Base-by-base conservation (phyloP, 2,329 filamentous ascomycete species). In the Penicillium expansum region DNA sequence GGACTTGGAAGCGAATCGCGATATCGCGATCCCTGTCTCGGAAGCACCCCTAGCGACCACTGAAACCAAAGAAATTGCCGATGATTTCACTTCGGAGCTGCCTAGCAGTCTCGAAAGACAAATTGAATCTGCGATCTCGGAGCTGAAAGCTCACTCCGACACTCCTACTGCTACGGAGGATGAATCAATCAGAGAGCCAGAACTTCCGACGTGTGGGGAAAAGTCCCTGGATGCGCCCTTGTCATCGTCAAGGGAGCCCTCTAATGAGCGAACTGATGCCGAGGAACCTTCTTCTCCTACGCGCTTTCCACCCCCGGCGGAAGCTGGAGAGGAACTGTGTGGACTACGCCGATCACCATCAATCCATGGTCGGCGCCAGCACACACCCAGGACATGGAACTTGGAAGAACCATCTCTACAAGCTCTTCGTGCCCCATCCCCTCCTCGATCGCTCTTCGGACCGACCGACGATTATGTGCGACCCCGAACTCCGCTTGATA, bases 21-120 rank as follows among this genome's bases (percentile, higher is more conserved):
- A 80, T 57, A 78, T 75, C 61, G 78, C 72, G 60, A 71, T 78
- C 59, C 73, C 77, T 60, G 69, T 78, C 57, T 72, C 71, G 58
- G 79, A 80, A 63, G 77, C 79, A 49, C 74, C 76, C 39, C 65
- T 74, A 35, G 58, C 74, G 30, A 61, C 70, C 42, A 60, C 61
- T 38, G 66, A 69, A 54, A 51, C 65, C 48, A 71, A 76, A 59
- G 76, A 81, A 58, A 80, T 76, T 64, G 75, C 75, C 9, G 78
- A 79, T 56, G 70, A 77, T 49, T 68, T 72, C 48, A 69, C 63
- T 29, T 39, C 52, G 20, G 51, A 55, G n/a, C 41, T 56, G 16
- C 35, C 58, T 18, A 55, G 47, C 55, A 35, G 43, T 20, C 42
- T 47, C 48, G 49, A 52, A 52, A 47, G 20, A 18, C 57, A 66